Conservation (phyloP, 1,284 basidiomycete species). For the Lentinula novae-zelandiae region DNA sequence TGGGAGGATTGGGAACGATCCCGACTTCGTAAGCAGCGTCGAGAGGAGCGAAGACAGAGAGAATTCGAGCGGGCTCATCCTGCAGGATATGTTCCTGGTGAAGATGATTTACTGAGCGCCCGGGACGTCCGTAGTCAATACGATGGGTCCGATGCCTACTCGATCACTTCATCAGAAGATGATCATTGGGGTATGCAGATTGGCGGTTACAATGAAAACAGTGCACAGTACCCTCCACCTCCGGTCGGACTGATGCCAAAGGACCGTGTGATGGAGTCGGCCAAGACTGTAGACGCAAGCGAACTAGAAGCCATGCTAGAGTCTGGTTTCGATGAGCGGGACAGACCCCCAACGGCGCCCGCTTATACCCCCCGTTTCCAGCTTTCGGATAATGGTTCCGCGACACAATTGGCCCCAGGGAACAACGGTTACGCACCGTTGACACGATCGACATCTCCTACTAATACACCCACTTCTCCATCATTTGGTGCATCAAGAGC, state of each 20-base stretch:
- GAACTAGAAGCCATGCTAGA: slow-evolving; percentile 91
- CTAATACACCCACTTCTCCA: slow-evolving; percentile 44
- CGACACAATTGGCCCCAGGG: slow-evolving; percentile 36
- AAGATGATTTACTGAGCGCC: slow-evolving; percentile 56
- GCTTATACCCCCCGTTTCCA: slow-evolving; percentile 54
- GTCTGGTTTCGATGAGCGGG: slow-evolving; percentile 75
- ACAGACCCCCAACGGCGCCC: slow-evolving; percentile 31
- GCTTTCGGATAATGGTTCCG: slow-evolving; percentile 48
- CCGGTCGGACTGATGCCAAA: slow-evolving; percentile 66
- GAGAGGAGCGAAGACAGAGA: slow-evolving; percentile 82
- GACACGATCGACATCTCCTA: slow-evolving; percentile 42
- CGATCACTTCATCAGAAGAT: slow-evolving; percentile 84
- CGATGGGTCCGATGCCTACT: slow-evolving; percentile 73
- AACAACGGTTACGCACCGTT: slow-evolving; percentile 56
- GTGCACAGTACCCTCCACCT: slow-evolving; percentile 74
- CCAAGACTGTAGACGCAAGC: slow-evolving; percentile 63
- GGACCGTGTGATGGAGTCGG: slow-evolving; percentile 40
- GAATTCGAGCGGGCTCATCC: slow-evolving; percentile 77
- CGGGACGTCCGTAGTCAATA: slow-evolving; percentile 58
- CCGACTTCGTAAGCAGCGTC: slow-evolving; percentile 85
- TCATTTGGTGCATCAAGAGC: slow-evolving; percentile 21
- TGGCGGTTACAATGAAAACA: slow-evolving; percentile 86
- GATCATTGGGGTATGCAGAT: slow-evolving; percentile 91
- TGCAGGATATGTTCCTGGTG: slow-evolving; percentile 60
- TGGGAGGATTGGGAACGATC: slow-evolving; percentile 99